Percentiles rank a stretch among this genome's conserved stretches.
phyloP scores from a whole-genome alignment of 176 grass and related monocot species.

The Triticum dicoccoides region DNA sequence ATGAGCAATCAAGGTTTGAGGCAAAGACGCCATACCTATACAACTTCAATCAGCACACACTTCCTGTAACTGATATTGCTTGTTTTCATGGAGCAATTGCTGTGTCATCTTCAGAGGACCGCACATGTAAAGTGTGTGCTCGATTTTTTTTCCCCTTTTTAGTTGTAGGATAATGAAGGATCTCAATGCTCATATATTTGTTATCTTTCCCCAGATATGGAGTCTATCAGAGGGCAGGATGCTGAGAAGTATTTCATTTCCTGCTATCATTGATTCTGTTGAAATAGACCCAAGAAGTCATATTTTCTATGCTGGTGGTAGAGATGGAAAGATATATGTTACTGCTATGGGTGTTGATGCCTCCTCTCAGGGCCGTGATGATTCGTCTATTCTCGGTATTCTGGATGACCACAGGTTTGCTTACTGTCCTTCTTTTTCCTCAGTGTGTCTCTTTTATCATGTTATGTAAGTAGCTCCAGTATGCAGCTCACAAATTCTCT shows the following conservation, averaged over 20 bases:
- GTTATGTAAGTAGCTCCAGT: not conserved
- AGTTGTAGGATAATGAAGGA: slow-evolving; percentile 4
- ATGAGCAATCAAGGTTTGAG: slow-evolving; percentile 51
- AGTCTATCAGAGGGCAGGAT: slow-evolving; percentile 71
- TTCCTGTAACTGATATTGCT: slow-evolving; percentile 71
- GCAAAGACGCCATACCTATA: slow-evolving; percentile 44
- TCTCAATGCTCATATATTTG: slow-evolving; percentile 22
- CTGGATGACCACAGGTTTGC: slow-evolving; percentile 72
- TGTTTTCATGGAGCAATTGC: slow-evolving; percentile 62
- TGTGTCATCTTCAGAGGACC: slow-evolving; percentile 82
- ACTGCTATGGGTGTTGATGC: slow-evolving; percentile 66
- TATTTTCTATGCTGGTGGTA: slow-evolving; percentile 84
- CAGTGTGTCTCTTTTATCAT: slow-evolving; percentile 7
- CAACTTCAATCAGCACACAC: slow-evolving; percentile 66
- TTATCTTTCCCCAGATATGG: slow-evolving; percentile 55
- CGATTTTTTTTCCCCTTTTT: not conserved
- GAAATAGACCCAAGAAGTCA: slow-evolving; percentile 66
- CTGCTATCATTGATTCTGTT: slow-evolving; percentile 55
- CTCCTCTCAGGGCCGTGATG: slow-evolving; percentile 35
- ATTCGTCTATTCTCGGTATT: slow-evolving; percentile 53
- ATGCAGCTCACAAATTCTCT: not conserved
- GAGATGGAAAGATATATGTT: slow-evolving; percentile 96
- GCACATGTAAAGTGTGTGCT: slow-evolving; percentile 77
- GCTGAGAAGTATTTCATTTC: slow-evolving; percentile 69
- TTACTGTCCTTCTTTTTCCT: slow-evolving; percentile 20